Conservation (phyloP, 73 alveolate genomes). For the Paramecium bursaria region DNA sequence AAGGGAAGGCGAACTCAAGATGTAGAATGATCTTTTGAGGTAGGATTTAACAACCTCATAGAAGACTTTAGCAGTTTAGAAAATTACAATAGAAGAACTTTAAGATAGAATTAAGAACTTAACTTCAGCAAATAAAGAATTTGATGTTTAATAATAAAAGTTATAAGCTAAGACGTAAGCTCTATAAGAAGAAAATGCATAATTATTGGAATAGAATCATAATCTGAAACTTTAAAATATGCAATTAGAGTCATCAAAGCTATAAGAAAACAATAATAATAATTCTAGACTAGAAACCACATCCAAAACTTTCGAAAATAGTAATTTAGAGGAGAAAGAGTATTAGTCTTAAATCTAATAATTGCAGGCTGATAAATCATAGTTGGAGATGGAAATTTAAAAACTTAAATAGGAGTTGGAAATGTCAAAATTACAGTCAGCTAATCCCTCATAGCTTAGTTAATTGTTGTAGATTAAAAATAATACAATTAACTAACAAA, state of each 20-base stretch:
- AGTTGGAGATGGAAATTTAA: conserved; percentile 10
- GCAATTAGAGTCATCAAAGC: not conserved
- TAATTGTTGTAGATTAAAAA: conserved; percentile 32
- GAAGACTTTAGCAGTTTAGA: not conserved
- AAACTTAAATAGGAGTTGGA: conserved; percentile 34
- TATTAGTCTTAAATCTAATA: conserved; percentile 22
- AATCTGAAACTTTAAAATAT: conserved; percentile 20
- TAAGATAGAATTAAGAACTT: not conserved
- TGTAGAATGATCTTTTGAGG: not conserved
- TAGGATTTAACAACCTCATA: not conserved
- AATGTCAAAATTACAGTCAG: not conserved
- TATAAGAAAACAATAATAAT: not conserved
- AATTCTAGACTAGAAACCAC: not conserved
- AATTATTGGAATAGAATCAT: conserved; percentile 27
- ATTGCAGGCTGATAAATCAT: conserved; percentile 1
- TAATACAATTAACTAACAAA: conserved; percentile 13
- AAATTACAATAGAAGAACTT: not conserved
- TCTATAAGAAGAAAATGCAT: conserved; percentile 11
- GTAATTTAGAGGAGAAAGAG: conserved; percentile 18
- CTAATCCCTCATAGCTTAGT: conserved; percentile 35
- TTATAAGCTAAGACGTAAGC: not conserved
- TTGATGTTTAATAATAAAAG: not conserved
- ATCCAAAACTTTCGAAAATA: conserved; percentile 10
- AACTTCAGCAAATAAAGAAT: not conserved
- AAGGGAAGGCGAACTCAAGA: not conserved